phyloP scores from a whole-genome alignment of 2,329 filamentous ascomycete species.

The Westerdykella sp. region DNA sequence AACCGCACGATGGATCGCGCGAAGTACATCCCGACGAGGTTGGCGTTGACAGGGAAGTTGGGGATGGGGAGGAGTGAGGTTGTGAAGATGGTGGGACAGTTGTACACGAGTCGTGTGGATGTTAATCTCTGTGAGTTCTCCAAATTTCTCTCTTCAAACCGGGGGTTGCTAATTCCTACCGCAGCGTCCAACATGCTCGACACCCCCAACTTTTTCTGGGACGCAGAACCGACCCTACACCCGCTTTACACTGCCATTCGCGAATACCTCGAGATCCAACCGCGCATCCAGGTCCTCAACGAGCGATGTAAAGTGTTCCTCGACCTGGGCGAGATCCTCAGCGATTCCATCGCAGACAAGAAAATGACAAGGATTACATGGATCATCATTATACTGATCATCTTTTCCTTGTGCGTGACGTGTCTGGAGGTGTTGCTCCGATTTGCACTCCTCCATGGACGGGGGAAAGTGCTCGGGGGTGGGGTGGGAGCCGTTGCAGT shows the following conservation, averaged over 20 bases:
- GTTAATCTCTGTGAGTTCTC: slow-evolving; percentile 83
- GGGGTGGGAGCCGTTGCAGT: slow-evolving; percentile 8
- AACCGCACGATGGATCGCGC: slow-evolving; percentile 87
- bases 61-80: slow-evolving; percentile 91
- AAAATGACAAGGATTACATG: slow-evolving; percentile 97
- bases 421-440: slow-evolving; percentile 81
- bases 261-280: slow-evolving; percentile 96
- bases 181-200: slow-evolving; percentile 90
- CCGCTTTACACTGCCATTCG: slow-evolving; percentile 91
- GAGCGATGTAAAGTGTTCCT: slow-evolving; percentile 95
- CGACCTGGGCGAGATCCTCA: slow-evolving; percentile 89
- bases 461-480: slow-evolving; percentile 15
- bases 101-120: slow-evolving; percentile 92
- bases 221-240: slow-evolving; percentile 88
- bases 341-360: slow-evolving; percentile 83
- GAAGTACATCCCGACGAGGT: slow-evolving; percentile 80
- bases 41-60: slow-evolving; percentile 82
- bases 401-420: slow-evolving; percentile 86
- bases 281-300: slow-evolving; percentile 91
- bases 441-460: slow-evolving; percentile 48
- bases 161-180: slow-evolving; percentile 2
- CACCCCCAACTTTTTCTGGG: slow-evolving; percentile 97
- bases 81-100: slow-evolving; percentile 78
- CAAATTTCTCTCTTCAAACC: neutral
- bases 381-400: slow-evolving; percentile 94